These are phyloP conservation scores for Chiua sp. DNA, from an alignment of 1,284 basidiomycete species.

Conservation along the genomic window DNA sequence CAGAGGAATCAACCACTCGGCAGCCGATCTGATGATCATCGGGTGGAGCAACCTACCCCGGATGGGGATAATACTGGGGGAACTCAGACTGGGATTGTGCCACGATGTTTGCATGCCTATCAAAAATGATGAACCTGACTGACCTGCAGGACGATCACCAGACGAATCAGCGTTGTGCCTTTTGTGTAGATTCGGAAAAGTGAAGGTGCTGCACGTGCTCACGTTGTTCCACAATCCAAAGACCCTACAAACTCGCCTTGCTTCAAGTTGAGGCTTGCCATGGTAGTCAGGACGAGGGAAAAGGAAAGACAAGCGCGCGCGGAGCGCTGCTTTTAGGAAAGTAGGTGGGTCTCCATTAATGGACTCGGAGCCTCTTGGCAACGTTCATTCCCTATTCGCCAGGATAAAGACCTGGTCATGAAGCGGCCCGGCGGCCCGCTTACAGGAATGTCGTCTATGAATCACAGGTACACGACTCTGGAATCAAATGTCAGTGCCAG, in stretches of 20 bases:
- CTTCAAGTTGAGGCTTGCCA: conserved; percentile 51
- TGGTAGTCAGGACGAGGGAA: conserved; percentile 27
- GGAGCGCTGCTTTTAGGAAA: background rate
- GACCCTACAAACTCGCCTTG: conserved; percentile 86
- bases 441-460: no score
- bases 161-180: conserved; percentile 5
- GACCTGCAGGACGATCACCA: conserved; percentile 60
- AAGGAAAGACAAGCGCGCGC: background rate
- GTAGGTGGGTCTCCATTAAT: background rate
- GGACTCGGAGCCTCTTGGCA: no score
- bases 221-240: conserved; percentile 94
- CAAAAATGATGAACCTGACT: conserved; percentile 94
- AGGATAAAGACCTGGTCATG: background rate
- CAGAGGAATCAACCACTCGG: background rate
- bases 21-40: background rate
- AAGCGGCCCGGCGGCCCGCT: no score
- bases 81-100: conserved; percentile 91
- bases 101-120: conserved; percentile 88
- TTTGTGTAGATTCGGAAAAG: background rate
- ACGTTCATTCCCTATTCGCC: background rate
- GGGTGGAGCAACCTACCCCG: conserved; percentile 60
- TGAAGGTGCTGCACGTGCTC: background rate
- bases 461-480: no score
- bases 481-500: no score
- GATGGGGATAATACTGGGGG: conserved; percentile 89